These are phyloP conservation scores for Knufia petricola DNA, from an alignment of 2,329 filamentous ascomycete species.

Conservation along the genomic window DNA sequence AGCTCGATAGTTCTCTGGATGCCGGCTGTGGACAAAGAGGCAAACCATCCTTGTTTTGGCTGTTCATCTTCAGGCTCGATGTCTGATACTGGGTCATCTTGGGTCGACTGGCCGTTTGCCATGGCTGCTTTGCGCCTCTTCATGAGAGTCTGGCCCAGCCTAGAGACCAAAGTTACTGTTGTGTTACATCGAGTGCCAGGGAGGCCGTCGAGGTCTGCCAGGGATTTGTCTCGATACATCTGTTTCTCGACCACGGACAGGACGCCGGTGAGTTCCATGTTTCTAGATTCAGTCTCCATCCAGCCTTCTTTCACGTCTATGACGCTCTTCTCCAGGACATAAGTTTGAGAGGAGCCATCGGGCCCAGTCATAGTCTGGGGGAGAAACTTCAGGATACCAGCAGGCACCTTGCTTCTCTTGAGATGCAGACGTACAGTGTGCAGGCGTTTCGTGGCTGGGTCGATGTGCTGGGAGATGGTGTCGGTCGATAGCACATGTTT, in stretches of 20 bases:
- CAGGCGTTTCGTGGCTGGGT: conserved; percentile 49
- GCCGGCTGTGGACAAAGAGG: conserved; percentile 49
- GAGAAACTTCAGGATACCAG: conserved; percentile 51
- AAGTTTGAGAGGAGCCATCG: conserved; percentile 50
- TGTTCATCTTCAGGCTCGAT: conserved; percentile 40
- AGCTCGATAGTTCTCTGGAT: conserved; percentile 56
- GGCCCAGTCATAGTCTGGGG: conserved; percentile 50
- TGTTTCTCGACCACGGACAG: conserved; percentile 55
- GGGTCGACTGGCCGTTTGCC: conserved; percentile 25
- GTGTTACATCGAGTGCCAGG: conserved; percentile 46
- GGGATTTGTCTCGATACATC: conserved; percentile 40
- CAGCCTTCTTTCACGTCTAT: conserved; percentile 54
- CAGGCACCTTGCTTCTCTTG: conserved; percentile 54
- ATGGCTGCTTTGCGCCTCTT: conserved; percentile 35
- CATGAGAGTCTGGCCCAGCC: conserved; percentile 49
- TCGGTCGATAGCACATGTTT: conserved; percentile 57
- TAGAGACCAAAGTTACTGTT: conserved; percentile 52
- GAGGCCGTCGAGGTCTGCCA: conserved; percentile 2
- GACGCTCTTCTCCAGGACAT: conserved; percentile 53
- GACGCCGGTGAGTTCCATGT: conserved; percentile 58
- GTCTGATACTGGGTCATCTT: conserved; percentile 7
- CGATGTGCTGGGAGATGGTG: conserved; percentile 54
- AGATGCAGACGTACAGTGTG: conserved; percentile 54
- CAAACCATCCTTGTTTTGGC: conserved; percentile 48
- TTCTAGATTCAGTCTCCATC: conserved; percentile 57